phyloP scores from a whole-genome alignment of 345 rosid genomes.

The Populus euphratica region DNA sequence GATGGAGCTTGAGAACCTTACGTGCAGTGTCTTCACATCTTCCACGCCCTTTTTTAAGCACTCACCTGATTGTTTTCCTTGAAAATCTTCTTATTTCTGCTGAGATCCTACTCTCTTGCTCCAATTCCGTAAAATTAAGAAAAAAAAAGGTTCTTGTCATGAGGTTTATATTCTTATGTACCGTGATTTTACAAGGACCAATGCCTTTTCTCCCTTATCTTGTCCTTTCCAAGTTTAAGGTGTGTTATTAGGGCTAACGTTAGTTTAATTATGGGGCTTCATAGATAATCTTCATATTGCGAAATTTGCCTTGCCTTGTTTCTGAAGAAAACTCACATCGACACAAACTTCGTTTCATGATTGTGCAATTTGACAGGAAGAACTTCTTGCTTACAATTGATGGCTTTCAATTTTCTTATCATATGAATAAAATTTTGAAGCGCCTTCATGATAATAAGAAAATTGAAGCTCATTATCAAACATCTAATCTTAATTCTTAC shows the following conservation, averaged over 20 bases:
- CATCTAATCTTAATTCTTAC: neutral
- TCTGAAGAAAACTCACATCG: constrained; percentile 6
- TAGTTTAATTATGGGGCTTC: constrained; percentile 1
- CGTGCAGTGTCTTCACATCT: neutral
- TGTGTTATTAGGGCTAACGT: neutral
- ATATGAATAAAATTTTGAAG: neutral
- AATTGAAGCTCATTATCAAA: neutral
- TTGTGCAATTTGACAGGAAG: neutral
- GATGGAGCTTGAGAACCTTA: neutral
- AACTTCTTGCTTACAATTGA: neutral
- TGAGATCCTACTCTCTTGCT: neutral
- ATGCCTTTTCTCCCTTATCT: neutral
- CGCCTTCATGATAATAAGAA: neutral
- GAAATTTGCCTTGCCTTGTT: constrained; percentile 14
- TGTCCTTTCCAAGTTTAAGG: neutral
- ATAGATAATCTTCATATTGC: neutral
- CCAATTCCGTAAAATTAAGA: neutral
- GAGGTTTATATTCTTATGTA: neutral
- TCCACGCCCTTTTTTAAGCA: neutral
- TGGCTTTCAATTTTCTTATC: neutral
- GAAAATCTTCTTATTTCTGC: neutral
- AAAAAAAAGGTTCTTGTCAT: neutral
- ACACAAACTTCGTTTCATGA: neutral
- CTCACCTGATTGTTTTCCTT: neutral
- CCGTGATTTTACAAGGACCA: neutral